phyloP scores from a whole-genome alignment of 257 asterid genomes.

The Solanum medicagineum region DNA sequence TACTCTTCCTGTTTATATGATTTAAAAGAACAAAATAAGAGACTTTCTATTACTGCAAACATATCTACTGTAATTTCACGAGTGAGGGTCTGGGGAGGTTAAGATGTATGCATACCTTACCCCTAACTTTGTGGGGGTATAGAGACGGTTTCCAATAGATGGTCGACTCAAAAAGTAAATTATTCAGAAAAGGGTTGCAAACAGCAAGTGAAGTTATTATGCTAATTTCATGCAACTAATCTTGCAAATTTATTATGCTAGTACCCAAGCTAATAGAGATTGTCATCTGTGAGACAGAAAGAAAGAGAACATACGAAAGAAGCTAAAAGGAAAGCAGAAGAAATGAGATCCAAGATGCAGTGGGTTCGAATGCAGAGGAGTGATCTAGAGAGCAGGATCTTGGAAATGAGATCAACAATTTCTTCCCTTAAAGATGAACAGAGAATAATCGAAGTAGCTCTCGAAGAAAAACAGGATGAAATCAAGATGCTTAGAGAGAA shows the following conservation, averaged over 20 bases:
- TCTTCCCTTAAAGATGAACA: constrained; percentile 59
- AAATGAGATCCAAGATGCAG: constrained; percentile 33
- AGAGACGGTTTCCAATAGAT: too few species aligned
- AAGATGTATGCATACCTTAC: too few species aligned
- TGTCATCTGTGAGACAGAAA: constrained; percentile 24
- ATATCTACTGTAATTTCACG: too few species aligned
- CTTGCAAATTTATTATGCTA: neutral
- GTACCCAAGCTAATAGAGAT: neutral
- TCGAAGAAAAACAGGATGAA: constrained; percentile 44
- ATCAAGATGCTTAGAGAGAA: constrained; percentile 23
- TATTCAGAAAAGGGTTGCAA: too few species aligned
- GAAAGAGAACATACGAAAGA: constrained; percentile 38
- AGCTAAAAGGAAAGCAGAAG: constrained; percentile 37
- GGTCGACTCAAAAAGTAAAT: too few species aligned
- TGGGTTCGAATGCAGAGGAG: constrained; percentile 33
- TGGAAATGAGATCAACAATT: constrained; percentile 51
- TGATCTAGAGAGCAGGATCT: constrained; percentile 27
- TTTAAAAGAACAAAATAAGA: neutral
- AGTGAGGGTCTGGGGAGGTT: too few species aligned
- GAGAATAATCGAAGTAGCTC: constrained; percentile 21
- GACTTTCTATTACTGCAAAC: neutral
- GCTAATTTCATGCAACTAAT: neutral
- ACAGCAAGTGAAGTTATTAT: too few species aligned
- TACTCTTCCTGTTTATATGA: neutral
- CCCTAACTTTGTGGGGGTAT: too few species aligned